Base-by-base conservation (phyloP, 1,284 basidiomycete species). In the Marasmius sp. region DNA sequence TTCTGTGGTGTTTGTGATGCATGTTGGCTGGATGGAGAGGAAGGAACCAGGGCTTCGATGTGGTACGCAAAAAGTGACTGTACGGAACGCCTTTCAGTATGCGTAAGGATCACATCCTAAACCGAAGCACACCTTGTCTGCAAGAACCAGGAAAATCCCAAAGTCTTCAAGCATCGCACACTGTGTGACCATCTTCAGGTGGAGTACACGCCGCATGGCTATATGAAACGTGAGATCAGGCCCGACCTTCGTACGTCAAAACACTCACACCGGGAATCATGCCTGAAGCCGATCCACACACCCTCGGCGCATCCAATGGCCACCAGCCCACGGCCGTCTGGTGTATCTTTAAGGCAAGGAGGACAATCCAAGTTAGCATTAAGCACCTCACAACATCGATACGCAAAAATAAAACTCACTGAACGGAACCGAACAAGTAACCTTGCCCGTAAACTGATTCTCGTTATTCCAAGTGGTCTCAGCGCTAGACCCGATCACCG, bases 11-110 rank as follows among this genome's bases (percentile, higher is more conserved):
- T 86, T 64, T 89, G 87, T 0, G 85, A 83, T 8, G 85, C 85
- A 68, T 86, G 82, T 18, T 83, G 74, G 67, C 80, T 85, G 57
- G 85, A 82, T n/a, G 84, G 86, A 16, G 85, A 85, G 1, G 94
- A 92, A 0, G 97, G 97, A 11, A 98, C 95, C 14, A 99, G 84
- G 0, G 95, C 95, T 74, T 98, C 95, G 52, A 98, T 92, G 65
- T 97, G 94, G 72, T 98, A 98, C 12, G 94, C 93, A 65, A 92
- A 91, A 10, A 93, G 74, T 6, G 86, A 85, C 87, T 90, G 56
- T 71, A 58, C 68, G 53, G 22, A 47, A 57, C 57, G 64, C 22
- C 2, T 7, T 43, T 52, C 18, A 58, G 38, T 48, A 3, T 18
- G 18, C 22, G 20, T 53, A 39, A 38, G 16, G 9, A 43, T 37